Evolutionary conservation across 1,139 yeast genomes (phyloP).

Genomic region (Schwanniomyces etchellsii): DNA sequence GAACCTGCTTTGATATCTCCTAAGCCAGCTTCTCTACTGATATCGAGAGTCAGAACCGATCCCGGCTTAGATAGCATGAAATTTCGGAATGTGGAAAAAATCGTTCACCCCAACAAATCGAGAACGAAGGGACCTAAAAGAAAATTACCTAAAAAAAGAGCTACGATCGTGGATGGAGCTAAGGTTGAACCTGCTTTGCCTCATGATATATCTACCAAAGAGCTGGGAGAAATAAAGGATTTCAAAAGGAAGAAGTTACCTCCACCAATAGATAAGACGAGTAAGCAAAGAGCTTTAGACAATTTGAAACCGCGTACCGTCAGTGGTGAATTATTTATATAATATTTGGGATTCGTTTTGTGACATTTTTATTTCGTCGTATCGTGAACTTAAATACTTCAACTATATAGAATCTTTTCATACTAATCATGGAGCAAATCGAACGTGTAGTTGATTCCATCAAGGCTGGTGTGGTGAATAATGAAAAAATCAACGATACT

Average conservation of each 20-base stretch:
- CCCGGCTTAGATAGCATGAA: slow-evolving; percentile 5
- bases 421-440: background rate
- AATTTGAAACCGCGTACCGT: slow-evolving; percentile 1
- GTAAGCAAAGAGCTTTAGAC: slow-evolving; percentile 1
- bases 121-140: slow-evolving; percentile 76
- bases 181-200: background rate
- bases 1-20: slow-evolving; percentile 11
- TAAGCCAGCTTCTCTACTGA: slow-evolving; percentile 2
- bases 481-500: background rate
- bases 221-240: slow-evolving; percentile 1
- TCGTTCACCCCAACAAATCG: slow-evolving; percentile 51
- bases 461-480: background rate
- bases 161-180: slow-evolving; percentile 1
- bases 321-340: slow-evolving; percentile 2
- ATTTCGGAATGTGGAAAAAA: background rate
- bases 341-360: background rate
- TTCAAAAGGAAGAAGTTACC: slow-evolving; percentile 9
- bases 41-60: background rate
- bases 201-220: background rate
- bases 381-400: background rate
- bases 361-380: background rate
- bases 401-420: background rate
- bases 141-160: slow-evolving; percentile 47
- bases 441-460: background rate
- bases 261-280: slow-evolving; percentile 25